Evolutionary conservation across 1,284 basidiomycete species (phyloP).

Genomic region (Wolfiporia cocos): DNA sequence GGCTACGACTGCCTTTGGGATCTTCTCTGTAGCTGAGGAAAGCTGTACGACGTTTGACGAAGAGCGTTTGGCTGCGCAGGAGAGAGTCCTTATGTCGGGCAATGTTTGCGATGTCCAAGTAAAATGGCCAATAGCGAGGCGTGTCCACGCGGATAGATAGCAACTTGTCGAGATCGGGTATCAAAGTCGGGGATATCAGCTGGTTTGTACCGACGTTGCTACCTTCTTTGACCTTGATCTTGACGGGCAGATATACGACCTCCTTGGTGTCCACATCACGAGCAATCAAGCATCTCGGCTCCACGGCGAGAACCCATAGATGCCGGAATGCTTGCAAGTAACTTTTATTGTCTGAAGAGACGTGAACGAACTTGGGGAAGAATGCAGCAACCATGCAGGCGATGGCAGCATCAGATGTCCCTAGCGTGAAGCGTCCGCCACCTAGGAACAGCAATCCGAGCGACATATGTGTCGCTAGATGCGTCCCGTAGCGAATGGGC

Average conservation of each 20-base stretch:
- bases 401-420: slow-evolving; percentile 87
- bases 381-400: slow-evolving; percentile 88
- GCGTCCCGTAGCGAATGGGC: slow-evolving; percentile 81
- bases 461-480: slow-evolving; percentile 89
- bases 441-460: slow-evolving; percentile 93
- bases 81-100: slow-evolving; percentile 66
- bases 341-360: slow-evolving; percentile 83
- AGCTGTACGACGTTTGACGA: slow-evolving; percentile 88
- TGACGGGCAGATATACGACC: slow-evolving; percentile 87
- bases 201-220: slow-evolving; percentile 56
- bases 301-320: slow-evolving; percentile 92
- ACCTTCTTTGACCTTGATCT: slow-evolving; percentile 70
- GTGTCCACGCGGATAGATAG: slow-evolving; percentile 83
- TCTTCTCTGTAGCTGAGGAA: slow-evolving; percentile 92
- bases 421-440: slow-evolving; percentile 88
- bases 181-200: slow-evolving; percentile 86
- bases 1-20: slow-evolving; percentile 85
- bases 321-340: slow-evolving; percentile 94
- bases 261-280: slow-evolving; percentile 88
- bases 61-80: slow-evolving; percentile 75
- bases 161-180: slow-evolving; percentile 81
- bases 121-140: slow-evolving; percentile 91
- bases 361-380: slow-evolving; percentile 81
- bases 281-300: slow-evolving; percentile 88
- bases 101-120: slow-evolving; percentile 67